Conservation (phyloP, 2,329 filamentous ascomycete genomes). For the Hortaea werneckii region DNA sequence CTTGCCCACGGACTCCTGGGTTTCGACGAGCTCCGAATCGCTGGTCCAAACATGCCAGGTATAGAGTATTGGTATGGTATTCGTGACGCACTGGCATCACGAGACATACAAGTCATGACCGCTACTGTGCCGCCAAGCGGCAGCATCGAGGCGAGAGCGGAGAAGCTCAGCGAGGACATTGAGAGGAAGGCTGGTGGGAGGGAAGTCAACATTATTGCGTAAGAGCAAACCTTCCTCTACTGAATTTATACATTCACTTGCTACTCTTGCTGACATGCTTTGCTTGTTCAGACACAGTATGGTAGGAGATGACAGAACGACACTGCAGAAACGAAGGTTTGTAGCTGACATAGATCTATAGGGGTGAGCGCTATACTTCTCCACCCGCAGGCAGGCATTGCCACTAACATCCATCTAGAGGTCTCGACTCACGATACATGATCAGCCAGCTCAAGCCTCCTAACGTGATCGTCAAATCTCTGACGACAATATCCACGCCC, state of each 20-base stretch:
- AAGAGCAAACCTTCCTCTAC: constrained; percentile 20
- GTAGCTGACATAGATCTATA: constrained; percentile 1
- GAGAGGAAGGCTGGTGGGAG: constrained; percentile 43
- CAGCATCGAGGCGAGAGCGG: constrained; percentile 48
- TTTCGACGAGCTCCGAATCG: constrained; percentile 50
- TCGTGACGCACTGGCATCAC: constrained; percentile 45
- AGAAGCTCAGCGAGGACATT: constrained; percentile 44
- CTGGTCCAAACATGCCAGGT: constrained; percentile 44
- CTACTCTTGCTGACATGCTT: no score
- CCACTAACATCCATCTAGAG: constrained; percentile 31
- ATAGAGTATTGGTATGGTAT: constrained; percentile 58
- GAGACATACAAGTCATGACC: constrained; percentile 51
- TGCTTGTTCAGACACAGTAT: constrained; percentile 43
- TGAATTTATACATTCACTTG: no score
- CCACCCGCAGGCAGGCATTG: neutral
- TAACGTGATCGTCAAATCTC: constrained; percentile 64
- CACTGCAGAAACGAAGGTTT: neutral
- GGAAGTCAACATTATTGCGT: constrained; percentile 56
- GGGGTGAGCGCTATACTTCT: constrained; percentile 1
- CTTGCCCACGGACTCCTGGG: constrained; percentile 56
- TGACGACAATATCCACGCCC: constrained; percentile 54
- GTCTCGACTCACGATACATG: constrained; percentile 55
- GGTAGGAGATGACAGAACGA: constrained; percentile 21
- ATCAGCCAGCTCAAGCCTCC: constrained; percentile 47
- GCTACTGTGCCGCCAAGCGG: constrained; percentile 49